Evolutionary conservation across 2,329 filamentous ascomycete species (phyloP).

Genomic region (Colletotrichum spinosum): DNA sequence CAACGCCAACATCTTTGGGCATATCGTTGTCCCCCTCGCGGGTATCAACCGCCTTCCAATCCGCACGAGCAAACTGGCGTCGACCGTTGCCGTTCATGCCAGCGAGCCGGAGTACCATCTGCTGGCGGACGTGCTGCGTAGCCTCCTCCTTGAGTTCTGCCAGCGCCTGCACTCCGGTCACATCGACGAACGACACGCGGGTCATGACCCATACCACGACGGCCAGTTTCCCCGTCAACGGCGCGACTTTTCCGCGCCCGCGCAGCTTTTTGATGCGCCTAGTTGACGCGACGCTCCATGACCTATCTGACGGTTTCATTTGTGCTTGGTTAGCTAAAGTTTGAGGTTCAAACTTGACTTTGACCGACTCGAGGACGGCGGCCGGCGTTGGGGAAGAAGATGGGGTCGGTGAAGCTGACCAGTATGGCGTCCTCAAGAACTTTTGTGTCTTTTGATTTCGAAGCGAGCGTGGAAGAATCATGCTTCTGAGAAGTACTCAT

Average conservation of each 20-base stretch:
- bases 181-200: conserved; percentile 64
- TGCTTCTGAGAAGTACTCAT: conserved; percentile 44
- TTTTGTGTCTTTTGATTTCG: conserved; percentile 38
- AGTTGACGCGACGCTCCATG: conserved; percentile 65
- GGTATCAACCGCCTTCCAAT: conserved; percentile 48
- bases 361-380: conserved; percentile 62
- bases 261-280: conserved; percentile 60
- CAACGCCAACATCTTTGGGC: conserved; percentile 34
- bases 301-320: conserved; percentile 54
- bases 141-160: conserved; percentile 61
- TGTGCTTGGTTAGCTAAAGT: conserved; percentile 53
- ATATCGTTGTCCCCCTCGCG: conserved; percentile 43
- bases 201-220: conserved; percentile 65
- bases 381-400: conserved; percentile 73
- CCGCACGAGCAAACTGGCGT: conserved; percentile 52
- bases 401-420: conserved; percentile 66
- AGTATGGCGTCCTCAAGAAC: conserved; percentile 63
- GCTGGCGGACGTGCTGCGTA: conserved; percentile 59
- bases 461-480: too few relatives aligned
- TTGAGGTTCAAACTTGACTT: conserved; percentile 53
- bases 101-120: conserved; percentile 60
- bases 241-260: conserved; percentile 49
- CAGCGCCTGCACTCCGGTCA: conserved; percentile 62
- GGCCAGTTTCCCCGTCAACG: conserved; percentile 52
- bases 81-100: conserved; percentile 57